A percentile compares a stretch with the other conserved stretches of the same genome.
phyloP scores from a whole-genome alignment of 2,329 filamentous ascomycete species.

The Verticillium albo-atrum region DNA sequence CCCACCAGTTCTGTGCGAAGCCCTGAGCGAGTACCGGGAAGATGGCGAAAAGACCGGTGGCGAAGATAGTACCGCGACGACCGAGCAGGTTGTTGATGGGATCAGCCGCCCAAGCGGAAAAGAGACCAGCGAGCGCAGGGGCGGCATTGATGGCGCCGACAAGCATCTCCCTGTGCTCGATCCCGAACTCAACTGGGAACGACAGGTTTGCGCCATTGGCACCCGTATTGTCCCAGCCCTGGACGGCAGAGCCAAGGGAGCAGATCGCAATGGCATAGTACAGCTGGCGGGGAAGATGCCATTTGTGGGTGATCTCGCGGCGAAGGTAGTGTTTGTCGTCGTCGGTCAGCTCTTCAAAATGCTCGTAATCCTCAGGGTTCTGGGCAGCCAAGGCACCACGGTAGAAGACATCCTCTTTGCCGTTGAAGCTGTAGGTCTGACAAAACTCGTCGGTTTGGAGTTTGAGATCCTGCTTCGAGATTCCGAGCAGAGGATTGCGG shows the following conservation, averaged over 20 bases:
- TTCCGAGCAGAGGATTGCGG: conserved; percentile 44
- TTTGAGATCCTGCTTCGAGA: conserved; percentile 47
- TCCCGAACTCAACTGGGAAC: conserved; percentile 39
- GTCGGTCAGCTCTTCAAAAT: conserved; percentile 39
- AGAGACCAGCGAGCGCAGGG: conserved; percentile 14
- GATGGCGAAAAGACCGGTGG: conserved; percentile 40
- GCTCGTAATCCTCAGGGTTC: conserved; percentile 42
- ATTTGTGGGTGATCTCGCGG: conserved; percentile 42
- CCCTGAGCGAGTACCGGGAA: conserved; percentile 59
- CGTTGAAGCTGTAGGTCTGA: conserved; percentile 36
- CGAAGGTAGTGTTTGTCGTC: conserved; percentile 34
- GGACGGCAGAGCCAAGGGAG: conserved; percentile 50
- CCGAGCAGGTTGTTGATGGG: conserved; percentile 55
- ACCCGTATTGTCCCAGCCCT: conserved; percentile 44
- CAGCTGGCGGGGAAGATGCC: conserved; percentile 42
- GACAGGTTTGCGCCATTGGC: conserved; percentile 44
- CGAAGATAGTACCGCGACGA: conserved; percentile 60
- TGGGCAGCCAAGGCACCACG: conserved; percentile 49
- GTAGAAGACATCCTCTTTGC: conserved; percentile 38
- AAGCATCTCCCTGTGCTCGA: conserved; percentile 38
- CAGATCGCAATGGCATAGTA: conserved; percentile 47
- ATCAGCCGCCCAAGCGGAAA: conserved; percentile 53
- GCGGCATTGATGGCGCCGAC: conserved; percentile 55
- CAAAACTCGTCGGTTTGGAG: conserved; percentile 51
- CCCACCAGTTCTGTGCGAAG: conserved; percentile 52